phyloP scores from a whole-genome alignment of 164 flowering plant genomes.

The Tinospora cordifolia region DNA sequence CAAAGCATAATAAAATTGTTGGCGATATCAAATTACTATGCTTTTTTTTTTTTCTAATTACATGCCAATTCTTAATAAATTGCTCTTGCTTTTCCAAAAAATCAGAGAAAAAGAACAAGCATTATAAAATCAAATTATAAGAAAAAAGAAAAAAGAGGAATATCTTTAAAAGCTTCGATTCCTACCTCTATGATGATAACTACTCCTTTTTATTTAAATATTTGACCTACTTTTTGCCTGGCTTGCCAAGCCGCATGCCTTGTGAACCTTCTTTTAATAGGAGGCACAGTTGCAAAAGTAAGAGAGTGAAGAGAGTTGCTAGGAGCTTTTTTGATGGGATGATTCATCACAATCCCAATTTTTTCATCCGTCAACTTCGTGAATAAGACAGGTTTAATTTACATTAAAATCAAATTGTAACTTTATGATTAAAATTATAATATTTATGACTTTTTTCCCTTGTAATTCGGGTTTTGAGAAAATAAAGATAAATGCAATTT shows the following conservation, averaged over 20 bases:
- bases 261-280: conserved; percentile 4
- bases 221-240: conserved; percentile 9
- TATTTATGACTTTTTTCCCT: background rate
- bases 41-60: no score
- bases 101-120: no score
- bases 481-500: no score
- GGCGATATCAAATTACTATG: no score
- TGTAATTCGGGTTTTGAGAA: background rate
- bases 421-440: background rate
- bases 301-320: background rate
- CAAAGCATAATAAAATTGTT: no score
- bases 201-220: background rate
- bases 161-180: background rate
- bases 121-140: no score
- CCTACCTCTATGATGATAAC: background rate
- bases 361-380: background rate
- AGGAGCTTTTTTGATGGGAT: background rate
- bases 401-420: no score
- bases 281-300: background rate
- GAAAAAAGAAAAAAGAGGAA: no score
- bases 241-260: background rate
- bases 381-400: no score
- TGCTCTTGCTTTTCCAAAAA: no score
- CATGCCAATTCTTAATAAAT: no score
- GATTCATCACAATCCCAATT: background rate